Evolutionary conservation across 2,329 filamentous ascomycete genomes (phyloP).

Genomic region (Exophiala lecanii-corni): DNA sequence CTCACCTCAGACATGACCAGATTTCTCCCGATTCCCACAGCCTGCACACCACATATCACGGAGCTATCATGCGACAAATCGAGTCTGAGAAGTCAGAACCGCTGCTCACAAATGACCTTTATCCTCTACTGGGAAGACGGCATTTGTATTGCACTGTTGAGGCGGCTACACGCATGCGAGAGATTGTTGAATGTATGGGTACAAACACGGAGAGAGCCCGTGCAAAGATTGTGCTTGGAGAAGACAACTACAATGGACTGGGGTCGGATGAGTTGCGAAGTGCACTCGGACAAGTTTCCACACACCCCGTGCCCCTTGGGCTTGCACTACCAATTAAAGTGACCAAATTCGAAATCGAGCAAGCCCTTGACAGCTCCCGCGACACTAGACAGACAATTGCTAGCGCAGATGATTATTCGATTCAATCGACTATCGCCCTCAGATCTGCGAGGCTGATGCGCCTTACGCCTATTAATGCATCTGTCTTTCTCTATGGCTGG

Average conservation of each 20-base stretch:
- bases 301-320: conserved; percentile 47
- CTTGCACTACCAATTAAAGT: conserved; percentile 59
- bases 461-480: conserved; percentile 59
- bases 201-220: conserved; percentile 58
- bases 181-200: conserved; percentile 61
- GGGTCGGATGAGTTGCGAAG: conserved; percentile 47
- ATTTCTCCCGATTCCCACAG: conserved; percentile 30
- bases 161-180: conserved; percentile 61
- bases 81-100: conserved; percentile 59
- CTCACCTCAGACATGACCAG: conserved; percentile 47
- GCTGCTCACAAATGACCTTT: conserved; percentile 57
- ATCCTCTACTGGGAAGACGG: conserved; percentile 54
- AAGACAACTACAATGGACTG: conserved; percentile 34
- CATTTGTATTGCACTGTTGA: conserved; percentile 62
- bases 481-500: conserved; percentile 72
- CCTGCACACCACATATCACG: conserved; percentile 52
- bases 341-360: conserved; percentile 44
- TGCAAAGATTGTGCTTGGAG: conserved; percentile 54
- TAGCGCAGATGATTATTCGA: conserved; percentile 6
- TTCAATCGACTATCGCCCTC: conserved; percentile 3
- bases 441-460: conserved; percentile 27
- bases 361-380: background rate
- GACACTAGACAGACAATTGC: no score
- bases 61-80: conserved; percentile 60
- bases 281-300: conserved; percentile 10